A percentile compares a stretch with the other conserved stretches of the same genome.
Conservation (phyloP, 2,329 filamentous ascomycete genomes). For the Fusarium sp. region DNA sequence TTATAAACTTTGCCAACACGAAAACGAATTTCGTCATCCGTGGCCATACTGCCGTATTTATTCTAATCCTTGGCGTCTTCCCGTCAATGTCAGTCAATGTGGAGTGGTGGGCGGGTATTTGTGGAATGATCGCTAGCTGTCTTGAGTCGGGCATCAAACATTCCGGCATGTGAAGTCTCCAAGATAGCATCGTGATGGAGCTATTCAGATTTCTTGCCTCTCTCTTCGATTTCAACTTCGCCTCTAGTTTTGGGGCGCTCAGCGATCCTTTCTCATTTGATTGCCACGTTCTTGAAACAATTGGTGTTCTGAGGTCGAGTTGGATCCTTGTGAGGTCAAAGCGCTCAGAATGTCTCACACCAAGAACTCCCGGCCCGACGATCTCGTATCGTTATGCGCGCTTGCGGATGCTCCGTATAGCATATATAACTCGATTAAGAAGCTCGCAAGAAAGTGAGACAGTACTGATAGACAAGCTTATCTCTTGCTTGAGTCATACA, state of each 20-base stretch:
- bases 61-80: neutral
- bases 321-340: constrained; percentile 9
- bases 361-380: constrained; percentile 8
- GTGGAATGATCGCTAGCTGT: constrained; percentile 6
- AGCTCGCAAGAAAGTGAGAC: constrained; percentile 8
- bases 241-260: neutral
- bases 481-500: constrained; percentile 7
- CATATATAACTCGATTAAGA: constrained; percentile 20
- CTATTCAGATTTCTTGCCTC: neutral
- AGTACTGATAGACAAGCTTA: constrained; percentile 3
- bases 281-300: neutral
- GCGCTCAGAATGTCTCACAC: constrained; percentile 5
- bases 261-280: neutral
- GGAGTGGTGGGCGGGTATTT: constrained; percentile 11
- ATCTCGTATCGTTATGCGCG: constrained; percentile 7
- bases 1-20: neutral
- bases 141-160: neutral
- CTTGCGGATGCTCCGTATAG: neutral
- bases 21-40: no score
- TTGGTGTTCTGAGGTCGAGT: neutral
- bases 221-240: neutral
- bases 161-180: neutral
- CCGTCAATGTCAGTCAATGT: neutral
- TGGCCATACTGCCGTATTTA: no score
- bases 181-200: neutral